Evolutionary conservation across 176 grass and related monocot species (phyloP), one percentile per base, ranked within the genome.

Genomic region (Oryza longistaminata): DNA sequence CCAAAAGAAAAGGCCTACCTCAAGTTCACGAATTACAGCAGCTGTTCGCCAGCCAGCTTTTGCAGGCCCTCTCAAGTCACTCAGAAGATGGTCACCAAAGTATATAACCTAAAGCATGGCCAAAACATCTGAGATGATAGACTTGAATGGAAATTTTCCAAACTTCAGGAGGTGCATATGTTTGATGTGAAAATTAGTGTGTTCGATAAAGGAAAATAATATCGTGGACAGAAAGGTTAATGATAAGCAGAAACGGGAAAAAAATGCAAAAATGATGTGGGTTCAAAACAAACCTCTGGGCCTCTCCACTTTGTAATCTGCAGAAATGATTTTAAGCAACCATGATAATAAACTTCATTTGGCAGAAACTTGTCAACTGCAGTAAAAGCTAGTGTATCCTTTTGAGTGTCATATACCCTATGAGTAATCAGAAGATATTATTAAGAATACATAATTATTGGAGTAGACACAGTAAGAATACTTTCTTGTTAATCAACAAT

Each of bases 241-340:
- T 35, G 48, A 16, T 77, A 66, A 43, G 4, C 15, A 10, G 70
- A 81, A 3, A 27, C 42, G 62, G 29, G 2, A 16, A 73, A 27
- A n/a, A 1, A 37, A 82, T 79, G 24, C 9, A 26, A 80, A 50
- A 77, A 14, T 49, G 61, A 17, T 80, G 49, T 26, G 70, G 48
- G 37, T 75, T 80, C 17, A 62, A 82, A 81, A 76, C 40, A 52
- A 83, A 99, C 96, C 91, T 99, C 93, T 52, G 96, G 86, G 14
- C 96, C 93, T 94, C 74, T 99, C 96, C 96, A 99, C 64, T 99
- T 96, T 82, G 96, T 99, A 80, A 96, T 96, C 72, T 99, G 91
- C 82, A 99, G 91, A 90, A 99, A 99, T 35, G 93, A 96, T 92
- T 92, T 96, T 34, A 99, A 90, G 74, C 91, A 96, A 60, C 96